A percentile compares a stretch with the other conserved stretches of the same genome.
phyloP scores from a whole-genome alignment of 2,329 filamentous ascomycete genomes.

The Hymenoscyphus infarciens region DNA sequence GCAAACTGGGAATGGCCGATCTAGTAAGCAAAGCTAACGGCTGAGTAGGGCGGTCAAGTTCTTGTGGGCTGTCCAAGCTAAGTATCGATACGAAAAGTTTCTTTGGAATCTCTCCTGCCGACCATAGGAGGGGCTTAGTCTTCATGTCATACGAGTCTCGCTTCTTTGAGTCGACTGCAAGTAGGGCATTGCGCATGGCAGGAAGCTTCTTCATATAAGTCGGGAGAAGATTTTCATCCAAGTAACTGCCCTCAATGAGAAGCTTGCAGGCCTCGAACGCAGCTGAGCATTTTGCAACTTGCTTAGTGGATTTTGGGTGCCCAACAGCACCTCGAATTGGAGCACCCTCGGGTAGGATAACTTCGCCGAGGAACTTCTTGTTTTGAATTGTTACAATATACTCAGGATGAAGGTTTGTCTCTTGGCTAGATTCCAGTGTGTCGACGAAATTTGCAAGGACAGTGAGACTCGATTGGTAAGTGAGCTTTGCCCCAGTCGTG shows the following conservation, averaged over 20 bases:
- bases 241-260: constrained; percentile 60
- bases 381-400: constrained; percentile 60
- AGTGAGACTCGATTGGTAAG: constrained; percentile 68
- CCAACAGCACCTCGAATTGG: constrained; percentile 68
- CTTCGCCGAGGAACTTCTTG: constrained; percentile 68
- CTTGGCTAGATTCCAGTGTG: constrained; percentile 53
- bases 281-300: constrained; percentile 79
- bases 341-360: constrained; percentile 71
- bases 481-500: constrained; percentile 72
- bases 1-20: constrained; percentile 57
- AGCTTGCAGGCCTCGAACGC: constrained; percentile 78
- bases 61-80: constrained; percentile 51
- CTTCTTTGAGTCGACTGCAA: constrained; percentile 79
- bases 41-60: constrained; percentile 55
- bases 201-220: constrained; percentile 69
- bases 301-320: constrained; percentile 62
- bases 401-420: constrained; percentile 41
- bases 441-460: constrained; percentile 72
- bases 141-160: constrained; percentile 72
- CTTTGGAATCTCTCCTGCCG: constrained; percentile 43
- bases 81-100: constrained; percentile 61
- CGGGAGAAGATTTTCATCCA: constrained; percentile 74
- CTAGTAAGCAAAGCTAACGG: constrained; percentile 72
- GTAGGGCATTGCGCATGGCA: constrained; percentile 77
- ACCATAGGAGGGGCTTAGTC: constrained; percentile 76